Evolutionary conservation across 2,329 filamentous ascomycete genomes (phyloP), one percentile per base, ranked within the genome.

Genomic region (Zymoseptoria passerinii): DNA sequence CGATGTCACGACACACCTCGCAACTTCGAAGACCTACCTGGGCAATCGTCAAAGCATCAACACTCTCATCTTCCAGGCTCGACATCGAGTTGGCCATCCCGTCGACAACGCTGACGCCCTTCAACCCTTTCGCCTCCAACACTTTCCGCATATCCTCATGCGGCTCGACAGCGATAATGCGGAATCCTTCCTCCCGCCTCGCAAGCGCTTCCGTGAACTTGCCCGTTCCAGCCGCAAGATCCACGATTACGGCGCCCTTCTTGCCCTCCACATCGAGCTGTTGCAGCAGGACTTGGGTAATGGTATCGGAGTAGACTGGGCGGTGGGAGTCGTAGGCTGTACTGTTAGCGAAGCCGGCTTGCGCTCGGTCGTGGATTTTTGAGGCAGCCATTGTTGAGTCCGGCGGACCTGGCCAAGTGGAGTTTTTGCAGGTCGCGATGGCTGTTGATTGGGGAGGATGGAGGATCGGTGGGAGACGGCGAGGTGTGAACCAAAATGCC

Each of bases 161-260:
- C 23, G 86, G 86, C 71, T 89, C 81, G 53, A 89, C 75, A 52
- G 85, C 81, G 51, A 84, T 67, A 61, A 90, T 76, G 49, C 81
- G 68, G 71, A 81, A 89, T 6, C 73, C 68, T 71, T 89, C 87
- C 0, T 78, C 74, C 28, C 85, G 75, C 13, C 71, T 74, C 6
- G 83, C 81, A 35, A 90, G 76, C 18, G 80, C 65, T 69, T 86
- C 83, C 0, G 86, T 89, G 67, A 89, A 85, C 67, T 88, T 88
- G 27, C 87, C 87, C 0, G 86, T 88, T 0, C 86, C 86, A 2
- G 85, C 83, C 1, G 81, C 86, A 18, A 89, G 75, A 68, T 89
- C 86, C 23, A 88, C 70, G 48, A 89, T 73, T 50, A 73, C 78
- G 13, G 80, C 79, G 48, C 59, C 48, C 20, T 67, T 61, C 51